Conservation (phyloP, 1,284 basidiomycete genomes). For the Entoloma clypeatum region DNA sequence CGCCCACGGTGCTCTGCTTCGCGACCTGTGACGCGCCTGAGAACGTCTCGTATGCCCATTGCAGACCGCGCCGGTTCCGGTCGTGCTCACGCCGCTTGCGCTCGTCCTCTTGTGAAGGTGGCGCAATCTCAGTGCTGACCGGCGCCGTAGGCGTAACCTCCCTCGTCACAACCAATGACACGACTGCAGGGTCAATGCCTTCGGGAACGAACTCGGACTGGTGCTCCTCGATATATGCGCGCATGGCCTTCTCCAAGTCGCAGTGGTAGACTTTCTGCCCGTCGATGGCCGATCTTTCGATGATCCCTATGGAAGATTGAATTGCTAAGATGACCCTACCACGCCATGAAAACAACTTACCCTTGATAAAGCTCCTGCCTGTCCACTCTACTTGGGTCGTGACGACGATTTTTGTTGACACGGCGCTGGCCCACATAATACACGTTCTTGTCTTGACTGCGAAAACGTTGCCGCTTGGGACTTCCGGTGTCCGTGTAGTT, state of each 20-base stretch:
- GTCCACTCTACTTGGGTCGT: constrained; percentile 96
- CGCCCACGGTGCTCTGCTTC: constrained; percentile 60
- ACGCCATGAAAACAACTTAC: constrained; percentile 43
- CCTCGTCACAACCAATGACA: constrained; percentile 21
- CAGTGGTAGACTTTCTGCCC: constrained; percentile 89
- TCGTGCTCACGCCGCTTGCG: constrained; percentile 60
- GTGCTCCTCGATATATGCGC: constrained; percentile 85
- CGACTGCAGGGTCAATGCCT: constrained; percentile 58
- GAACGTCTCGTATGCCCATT: constrained; percentile 84
- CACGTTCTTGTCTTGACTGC: constrained; percentile 92
- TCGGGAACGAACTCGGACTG: constrained; percentile 86
- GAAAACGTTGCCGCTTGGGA: constrained; percentile 91
- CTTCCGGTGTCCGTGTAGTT: constrained; percentile 91
- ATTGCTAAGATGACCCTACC: background rate
- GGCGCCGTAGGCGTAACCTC: constrained; percentile 3
- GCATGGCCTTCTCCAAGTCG: constrained; percentile 84
- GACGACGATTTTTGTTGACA: constrained; percentile 77
- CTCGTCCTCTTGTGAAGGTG: constrained; percentile 23
- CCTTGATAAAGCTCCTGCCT: constrained; percentile 93
- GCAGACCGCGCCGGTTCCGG: constrained; percentile 66
- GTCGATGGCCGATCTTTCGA: constrained; percentile 90
- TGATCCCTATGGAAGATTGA: constrained; percentile 62
- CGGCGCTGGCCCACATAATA: constrained; percentile 86
- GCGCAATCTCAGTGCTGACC: constrained; percentile 3
- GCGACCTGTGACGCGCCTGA: constrained; percentile 71